Evolutionary conservation across 2,329 filamentous ascomycete species (phyloP), one percentile per base, ranked within the genome.

Genomic region (Penicillium sclerotigenum): DNA sequence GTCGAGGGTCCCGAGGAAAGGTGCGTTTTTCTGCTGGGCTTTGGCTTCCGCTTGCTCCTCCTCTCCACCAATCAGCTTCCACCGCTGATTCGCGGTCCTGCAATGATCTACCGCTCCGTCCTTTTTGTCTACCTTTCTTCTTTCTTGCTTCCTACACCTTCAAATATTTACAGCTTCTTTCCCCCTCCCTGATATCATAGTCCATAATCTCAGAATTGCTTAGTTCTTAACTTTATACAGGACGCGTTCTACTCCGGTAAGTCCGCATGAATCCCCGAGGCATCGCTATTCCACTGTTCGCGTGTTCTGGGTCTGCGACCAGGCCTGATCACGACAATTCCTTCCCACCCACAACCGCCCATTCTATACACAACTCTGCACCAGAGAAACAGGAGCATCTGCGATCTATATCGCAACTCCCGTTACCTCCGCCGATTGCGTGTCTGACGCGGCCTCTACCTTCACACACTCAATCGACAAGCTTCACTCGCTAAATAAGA

Each of bases 31-130:
- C 56, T 59, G 58, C 45, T 55, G 59, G 58, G 37, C 54, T 64
- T 65, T 65, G 63, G 62, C 63, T 66, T 62, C 66, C 61, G 65
- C 64, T 54, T 68, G 65, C 71, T 71, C 72, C 72, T 73, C 70
- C 63, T 69, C 66, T 71, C 63, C 60, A 37, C 72, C 72, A 74
- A 74, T 74, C 67, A 74, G 20, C 46, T 34, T 31, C 53, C 58
- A 48, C 54, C 43, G 51, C 47, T 40, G 60, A 59, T 59, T 66
- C 66, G 68, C 66, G 65, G 64, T 67, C 52, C 52, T 54, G 52
- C 52, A 54, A 43, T 60, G 63, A 71, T 72, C 68, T 73, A 69
- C 71, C 68, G 68, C 72, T 70, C 71, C 68, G 49, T 68, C 66
- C 68, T 68, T 70, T 68, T 68, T 71, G 65, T 64, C 54, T 47